These are phyloP conservation scores for Xylariales sp. DNA, from an alignment of 2,329 filamentous ascomycete genomes.

Conservation along the genomic window DNA sequence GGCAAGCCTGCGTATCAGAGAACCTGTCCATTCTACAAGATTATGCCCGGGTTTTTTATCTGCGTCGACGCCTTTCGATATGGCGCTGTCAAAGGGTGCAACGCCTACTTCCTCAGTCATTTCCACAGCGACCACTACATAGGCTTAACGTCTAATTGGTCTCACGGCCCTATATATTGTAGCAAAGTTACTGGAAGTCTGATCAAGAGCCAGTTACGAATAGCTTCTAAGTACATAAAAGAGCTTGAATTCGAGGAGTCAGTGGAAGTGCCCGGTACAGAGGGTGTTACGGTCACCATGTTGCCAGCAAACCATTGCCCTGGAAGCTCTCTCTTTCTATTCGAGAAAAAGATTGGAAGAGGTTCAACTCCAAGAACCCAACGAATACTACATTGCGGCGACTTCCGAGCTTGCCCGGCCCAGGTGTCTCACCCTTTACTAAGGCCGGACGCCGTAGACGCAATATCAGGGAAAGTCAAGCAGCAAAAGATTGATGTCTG, in stretches of 20 bases:
- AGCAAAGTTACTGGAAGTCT: conserved; percentile 92
- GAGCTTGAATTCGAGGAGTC: conserved; percentile 86
- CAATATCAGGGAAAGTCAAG: conserved; percentile 74
- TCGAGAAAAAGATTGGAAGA: conserved; percentile 79
- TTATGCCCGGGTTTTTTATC: conserved; percentile 90
- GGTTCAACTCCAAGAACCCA: conserved; percentile 72
- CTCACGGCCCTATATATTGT: conserved; percentile 95
- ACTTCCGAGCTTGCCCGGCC: conserved; percentile 89
- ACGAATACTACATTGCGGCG: conserved; percentile 91
- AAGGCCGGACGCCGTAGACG: conserved; percentile 78
- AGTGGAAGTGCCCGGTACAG: conserved; percentile 82
- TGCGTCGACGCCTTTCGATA: conserved; percentile 97
- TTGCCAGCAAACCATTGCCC: conserved; percentile 97
- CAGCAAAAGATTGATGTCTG: conserved; percentile 94
- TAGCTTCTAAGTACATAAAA: conserved; percentile 86
- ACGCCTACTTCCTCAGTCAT: conserved; percentile 96
- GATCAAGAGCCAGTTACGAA: conserved; percentile 85
- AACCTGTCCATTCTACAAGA: conserved; percentile 98
- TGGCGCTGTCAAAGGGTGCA: conserved; percentile 89
- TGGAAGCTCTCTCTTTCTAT: conserved; percentile 92
- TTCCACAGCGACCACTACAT: conserved; percentile 99
- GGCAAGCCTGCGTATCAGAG: conserved; percentile 89
- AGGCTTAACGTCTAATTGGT: conserved; percentile 88
- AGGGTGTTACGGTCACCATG: conserved; percentile 90
- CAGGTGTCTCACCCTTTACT: conserved; percentile 87